Evolutionary conservation across 1,284 basidiomycete genomes (phyloP).

Genomic region (Rhizoctonia solani): DNA sequence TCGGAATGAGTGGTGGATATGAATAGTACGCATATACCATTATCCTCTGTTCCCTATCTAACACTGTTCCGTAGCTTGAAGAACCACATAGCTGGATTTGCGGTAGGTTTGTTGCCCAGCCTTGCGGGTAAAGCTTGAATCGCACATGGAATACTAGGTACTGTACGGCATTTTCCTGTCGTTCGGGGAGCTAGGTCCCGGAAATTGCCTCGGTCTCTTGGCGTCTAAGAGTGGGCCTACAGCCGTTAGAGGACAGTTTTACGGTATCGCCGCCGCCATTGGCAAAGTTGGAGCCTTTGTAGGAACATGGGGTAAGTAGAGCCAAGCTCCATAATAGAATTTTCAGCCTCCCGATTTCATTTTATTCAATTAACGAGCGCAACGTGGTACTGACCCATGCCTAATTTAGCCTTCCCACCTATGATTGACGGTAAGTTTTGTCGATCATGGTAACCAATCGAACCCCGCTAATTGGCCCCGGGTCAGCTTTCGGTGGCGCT

Average conservation of each 20-base stretch:
- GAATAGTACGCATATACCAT: conserved; percentile 47
- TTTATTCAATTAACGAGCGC: conserved; percentile 3
- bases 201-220: conserved; percentile 78
- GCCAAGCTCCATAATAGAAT: background rate
- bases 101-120: conserved; percentile 50
- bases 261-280: conserved; percentile 82
- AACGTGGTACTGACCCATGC: conserved; percentile 1
- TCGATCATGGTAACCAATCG: background rate
- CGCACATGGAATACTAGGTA: conserved; percentile 50
- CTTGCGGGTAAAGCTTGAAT: background rate
- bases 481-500: conserved; percentile 62
- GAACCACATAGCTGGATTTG: conserved; percentile 74
- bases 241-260: conserved; percentile 84
- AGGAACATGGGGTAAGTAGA: conserved; percentile 68
- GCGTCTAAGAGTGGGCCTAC: conserved; percentile 84
- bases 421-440: conserved; percentile 60
- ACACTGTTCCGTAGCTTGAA: conserved; percentile 50
- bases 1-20: conserved; percentile 85
- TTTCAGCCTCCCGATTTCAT: background rate
- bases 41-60: background rate
- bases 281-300: conserved; percentile 91
- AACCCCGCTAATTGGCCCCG: conserved; percentile 30
- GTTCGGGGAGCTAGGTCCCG: conserved; percentile 78
- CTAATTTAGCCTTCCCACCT: conserved; percentile 61
- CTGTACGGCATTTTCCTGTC: conserved; percentile 90